A percentile compares a stretch with the other conserved stretches of the same genome.
Evolutionary conservation across 495 filamentous ascomycete genomes (phyloP).

Genomic region (Aspergillus taichungensis): DNA sequence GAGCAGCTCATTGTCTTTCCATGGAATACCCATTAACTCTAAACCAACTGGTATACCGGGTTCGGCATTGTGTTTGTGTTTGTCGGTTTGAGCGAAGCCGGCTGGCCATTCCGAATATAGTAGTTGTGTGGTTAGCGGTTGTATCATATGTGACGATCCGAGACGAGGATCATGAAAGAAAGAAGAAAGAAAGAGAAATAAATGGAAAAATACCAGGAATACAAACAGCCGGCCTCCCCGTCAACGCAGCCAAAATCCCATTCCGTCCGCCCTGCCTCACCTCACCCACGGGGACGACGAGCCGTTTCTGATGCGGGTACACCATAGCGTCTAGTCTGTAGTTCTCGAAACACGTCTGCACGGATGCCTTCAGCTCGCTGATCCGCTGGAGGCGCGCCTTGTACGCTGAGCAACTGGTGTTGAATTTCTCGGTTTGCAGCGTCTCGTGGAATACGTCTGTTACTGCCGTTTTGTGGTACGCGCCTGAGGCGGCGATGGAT

Average conservation of each 20-base stretch:
- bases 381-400: constrained; percentile 32
- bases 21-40: constrained; percentile 51
- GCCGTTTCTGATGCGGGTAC: constrained; percentile 58
- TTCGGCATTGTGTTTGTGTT: constrained; percentile 36
- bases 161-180: neutral
- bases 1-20: constrained; percentile 44
- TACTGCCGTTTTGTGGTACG: constrained; percentile 40
- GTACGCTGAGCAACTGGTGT: constrained; percentile 39
- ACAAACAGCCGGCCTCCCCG: constrained; percentile 53
- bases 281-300: constrained; percentile 49
- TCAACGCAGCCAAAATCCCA: constrained; percentile 56
- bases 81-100: constrained; percentile 32
- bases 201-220: constrained; percentile 34
- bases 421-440: constrained; percentile 18
- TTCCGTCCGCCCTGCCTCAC: constrained; percentile 50
- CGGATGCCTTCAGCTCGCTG: constrained; percentile 31
- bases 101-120: constrained; percentile 19
- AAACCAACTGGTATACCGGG: constrained; percentile 54
- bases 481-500: constrained; percentile 47
- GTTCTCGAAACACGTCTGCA: constrained; percentile 38
- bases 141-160: neutral
- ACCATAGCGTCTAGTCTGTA: constrained; percentile 48
- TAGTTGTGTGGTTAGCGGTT: neutral
- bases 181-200: too few relatives aligned
- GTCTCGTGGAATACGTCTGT: constrained; percentile 30